Conservation (phyloP, 2,329 filamentous ascomycete genomes). For the Epichloe brachyelytri region DNA sequence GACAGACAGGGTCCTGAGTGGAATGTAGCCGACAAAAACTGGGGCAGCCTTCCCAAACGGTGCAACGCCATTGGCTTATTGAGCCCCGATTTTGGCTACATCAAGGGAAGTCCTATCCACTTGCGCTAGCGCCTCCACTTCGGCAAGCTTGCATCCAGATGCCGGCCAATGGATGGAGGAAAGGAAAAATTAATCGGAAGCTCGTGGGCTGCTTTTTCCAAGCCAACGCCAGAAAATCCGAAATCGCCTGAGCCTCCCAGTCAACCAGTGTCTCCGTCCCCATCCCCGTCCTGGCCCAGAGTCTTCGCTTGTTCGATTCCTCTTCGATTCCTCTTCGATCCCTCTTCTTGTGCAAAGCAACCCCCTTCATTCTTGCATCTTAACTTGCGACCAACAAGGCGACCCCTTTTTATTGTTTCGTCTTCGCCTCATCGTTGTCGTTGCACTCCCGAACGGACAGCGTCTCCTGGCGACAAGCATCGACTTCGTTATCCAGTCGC, state of each 20-base stretch:
- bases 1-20: conserved; percentile 3
- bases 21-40: conserved; percentile 5
- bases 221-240: conserved; percentile 13
- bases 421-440: background rate
- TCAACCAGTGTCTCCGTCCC: conserved; percentile 6
- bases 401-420: background rate
- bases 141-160: conserved; percentile 21
- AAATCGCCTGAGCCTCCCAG: conserved; percentile 12
- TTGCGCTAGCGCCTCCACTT: conserved; percentile 21
- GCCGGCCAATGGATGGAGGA: conserved; percentile 22
- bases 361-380: conserved; percentile 1
- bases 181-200: conserved; percentile 25
- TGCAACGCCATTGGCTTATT: conserved; percentile 3
- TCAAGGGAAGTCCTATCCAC: conserved; percentile 13
- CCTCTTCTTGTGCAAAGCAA: background rate
- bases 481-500: background rate
- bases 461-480: background rate
- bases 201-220: conserved; percentile 17
- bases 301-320: background rate
- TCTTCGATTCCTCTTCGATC: background rate
- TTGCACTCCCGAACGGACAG: background rate
- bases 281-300: conserved; percentile 6
- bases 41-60: background rate
- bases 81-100: conserved; percentile 7
- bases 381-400: background rate